A percentile compares a stretch with the other conserved stretches of the same genome.
Evolutionary conservation across 169 alveolate genomes (phyloP).

Genomic region (Plasmodium vivax): DNA sequence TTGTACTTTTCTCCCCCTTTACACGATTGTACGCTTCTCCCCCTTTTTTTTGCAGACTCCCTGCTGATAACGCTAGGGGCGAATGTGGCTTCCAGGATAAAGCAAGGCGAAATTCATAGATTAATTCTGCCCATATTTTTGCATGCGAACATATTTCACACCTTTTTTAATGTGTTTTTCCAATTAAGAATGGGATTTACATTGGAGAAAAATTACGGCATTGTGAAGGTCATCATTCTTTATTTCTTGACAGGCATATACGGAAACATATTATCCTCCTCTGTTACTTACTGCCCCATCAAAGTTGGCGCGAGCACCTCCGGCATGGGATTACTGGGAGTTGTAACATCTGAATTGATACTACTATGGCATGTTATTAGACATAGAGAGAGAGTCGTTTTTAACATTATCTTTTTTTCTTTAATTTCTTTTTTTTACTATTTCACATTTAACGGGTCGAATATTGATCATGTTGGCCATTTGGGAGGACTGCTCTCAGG

Average conservation of each 20-base stretch:
- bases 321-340: constrained; percentile 88
- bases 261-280: constrained; percentile 85
- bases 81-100: constrained; percentile 81
- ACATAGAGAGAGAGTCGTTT: constrained; percentile 83
- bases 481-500: constrained; percentile 87
- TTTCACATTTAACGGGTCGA: constrained; percentile 85
- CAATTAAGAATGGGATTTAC: constrained; percentile 87
- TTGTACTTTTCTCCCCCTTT: neutral
- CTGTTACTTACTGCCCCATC: constrained; percentile 82
- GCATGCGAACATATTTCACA: constrained; percentile 87
- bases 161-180: constrained; percentile 87
- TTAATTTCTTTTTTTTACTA: constrained; percentile 81
- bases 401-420: constrained; percentile 83
- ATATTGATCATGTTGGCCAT: constrained; percentile 88
- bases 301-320: constrained; percentile 90
- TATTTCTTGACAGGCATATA: constrained; percentile 83
- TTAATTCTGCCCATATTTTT: constrained; percentile 84
- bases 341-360: constrained; percentile 85
- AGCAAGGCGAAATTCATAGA: constrained; percentile 88
- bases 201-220: constrained; percentile 86
- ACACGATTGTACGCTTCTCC: constrained; percentile 4
- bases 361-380: constrained; percentile 86
- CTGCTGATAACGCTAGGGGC: constrained; percentile 81
- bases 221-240: constrained; percentile 70
- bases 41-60: constrained; percentile 71